Percentiles rank a stretch among this genome's conserved stretches.
These are phyloP conservation scores for Yamadazyma membranifaciens DNA, from an alignment of 1,139 yeast species.

Conservation along the genomic window DNA sequence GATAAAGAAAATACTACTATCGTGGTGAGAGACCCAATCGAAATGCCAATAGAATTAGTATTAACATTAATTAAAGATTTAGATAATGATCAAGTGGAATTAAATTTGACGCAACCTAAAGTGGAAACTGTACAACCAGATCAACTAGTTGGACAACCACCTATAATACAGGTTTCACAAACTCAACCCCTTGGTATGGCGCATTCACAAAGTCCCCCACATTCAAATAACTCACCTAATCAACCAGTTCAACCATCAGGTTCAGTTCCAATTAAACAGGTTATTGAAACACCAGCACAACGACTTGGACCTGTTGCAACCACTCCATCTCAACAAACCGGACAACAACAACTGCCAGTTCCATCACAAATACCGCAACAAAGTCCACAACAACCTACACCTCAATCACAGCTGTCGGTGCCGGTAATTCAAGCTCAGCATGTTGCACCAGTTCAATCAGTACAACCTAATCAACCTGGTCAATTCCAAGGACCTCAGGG, in stretches of 20 bases:
- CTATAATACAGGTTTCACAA: conserved; percentile 10
- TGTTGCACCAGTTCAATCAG: conserved; percentile 15
- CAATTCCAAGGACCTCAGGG: conserved; percentile 1
- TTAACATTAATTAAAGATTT: conserved; percentile 12
- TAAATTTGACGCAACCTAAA: too few species aligned
- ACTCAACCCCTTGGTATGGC: conserved; percentile 2
- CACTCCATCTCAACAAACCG: background rate
- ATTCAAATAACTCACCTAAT: background rate
- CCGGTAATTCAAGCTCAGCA: conserved; percentile 12
- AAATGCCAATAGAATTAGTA: conserved; percentile 1
- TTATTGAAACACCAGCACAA: background rate
- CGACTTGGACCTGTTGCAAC: background rate
- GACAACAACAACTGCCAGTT: background rate
- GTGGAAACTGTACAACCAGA: too few species aligned
- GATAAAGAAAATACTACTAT: background rate
- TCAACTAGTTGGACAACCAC: conserved; percentile 1
- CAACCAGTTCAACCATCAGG: background rate
- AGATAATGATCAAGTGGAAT: conserved; percentile 37
- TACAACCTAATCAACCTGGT: conserved; percentile 11
- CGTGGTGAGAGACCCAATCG: background rate
- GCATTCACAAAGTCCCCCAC: conserved; percentile 5
- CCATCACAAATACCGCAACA: conserved; percentile 7
- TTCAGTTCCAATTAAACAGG: too few species aligned
- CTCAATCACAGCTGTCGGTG: conserved; percentile 15
- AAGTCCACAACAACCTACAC: conserved; percentile 14